A percentile compares a stretch with the other conserved stretches of the same genome.
These are phyloP conservation scores for Mucor plumbeus DNA, from an alignment of 371 early-diverging fungal genomes.

Conservation along the genomic window DNA sequence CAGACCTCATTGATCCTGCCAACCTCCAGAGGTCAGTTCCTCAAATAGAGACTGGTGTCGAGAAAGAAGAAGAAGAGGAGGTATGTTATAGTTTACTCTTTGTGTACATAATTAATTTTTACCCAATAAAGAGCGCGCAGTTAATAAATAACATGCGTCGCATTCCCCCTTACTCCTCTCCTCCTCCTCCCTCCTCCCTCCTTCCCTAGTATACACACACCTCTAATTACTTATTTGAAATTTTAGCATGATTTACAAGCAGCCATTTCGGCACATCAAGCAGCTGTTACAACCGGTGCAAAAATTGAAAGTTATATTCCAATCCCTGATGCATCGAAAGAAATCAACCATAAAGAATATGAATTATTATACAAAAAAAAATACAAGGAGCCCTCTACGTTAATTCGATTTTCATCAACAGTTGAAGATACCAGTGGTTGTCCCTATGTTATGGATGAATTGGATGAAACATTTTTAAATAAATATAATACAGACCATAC, in stretches of 20 bases:
- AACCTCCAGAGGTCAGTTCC: conserved; percentile 67
- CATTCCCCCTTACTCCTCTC: background rate
- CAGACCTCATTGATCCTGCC: conserved; percentile 62
- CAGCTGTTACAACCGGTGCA: conserved; percentile 69
- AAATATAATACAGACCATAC: conserved; percentile 52
- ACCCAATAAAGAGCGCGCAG: background rate
- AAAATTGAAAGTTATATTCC: conserved; percentile 79
- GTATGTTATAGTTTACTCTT: conserved; percentile 24
- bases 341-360: conserved; percentile 61
- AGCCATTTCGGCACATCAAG: conserved; percentile 83
- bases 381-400: conserved; percentile 77
- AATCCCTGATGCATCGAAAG: conserved; percentile 87
- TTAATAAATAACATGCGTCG: conserved; percentile 6
- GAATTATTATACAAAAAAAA: conserved; percentile 66
- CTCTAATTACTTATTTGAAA: background rate
- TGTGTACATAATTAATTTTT: conserved; percentile 10
- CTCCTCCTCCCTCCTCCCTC: background rate
- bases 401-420: conserved; percentile 85
- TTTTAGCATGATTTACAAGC: conserved; percentile 94
- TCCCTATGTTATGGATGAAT: conserved; percentile 88
- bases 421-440: conserved; percentile 88
- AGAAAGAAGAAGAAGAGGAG: conserved; percentile 92
- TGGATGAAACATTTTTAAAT: conserved; percentile 76
- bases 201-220: conserved; percentile 9
- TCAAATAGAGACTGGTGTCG: conserved; percentile 86